phyloP scores from a whole-genome alignment of 1,284 basidiomycete species.

The Cutaneotrichosporon cutaneum region DNA sequence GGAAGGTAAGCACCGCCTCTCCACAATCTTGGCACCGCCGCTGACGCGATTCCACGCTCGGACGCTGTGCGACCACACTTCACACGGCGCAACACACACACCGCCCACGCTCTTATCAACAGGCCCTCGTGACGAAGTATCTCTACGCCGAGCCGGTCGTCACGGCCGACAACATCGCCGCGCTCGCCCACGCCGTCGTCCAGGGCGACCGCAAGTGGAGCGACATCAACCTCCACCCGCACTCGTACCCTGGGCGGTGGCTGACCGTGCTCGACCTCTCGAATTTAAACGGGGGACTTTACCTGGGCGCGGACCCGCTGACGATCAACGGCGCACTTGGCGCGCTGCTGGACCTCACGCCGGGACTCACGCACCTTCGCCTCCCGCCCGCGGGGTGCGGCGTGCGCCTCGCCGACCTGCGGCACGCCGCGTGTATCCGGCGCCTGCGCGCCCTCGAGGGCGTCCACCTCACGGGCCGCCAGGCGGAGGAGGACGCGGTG shows the following conservation, averaged over 20 bases:
- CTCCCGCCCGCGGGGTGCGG: slow-evolving; percentile 59
- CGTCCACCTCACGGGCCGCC: slow-evolving; percentile 55
- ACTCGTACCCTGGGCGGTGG: slow-evolving; percentile 79
- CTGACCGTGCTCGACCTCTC: slow-evolving; percentile 70
- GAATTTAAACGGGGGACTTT: slow-evolving; percentile 57
- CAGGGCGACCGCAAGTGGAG: slow-evolving; percentile 75
- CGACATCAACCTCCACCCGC: slow-evolving; percentile 75
- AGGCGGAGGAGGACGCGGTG: slow-evolving; percentile 47
- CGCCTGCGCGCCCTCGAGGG: slow-evolving; percentile 63
- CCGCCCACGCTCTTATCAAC: slow-evolving; percentile 3
- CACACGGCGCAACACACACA: background rate
- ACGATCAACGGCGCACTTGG: slow-evolving; percentile 24
- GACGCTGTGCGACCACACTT: background rate
- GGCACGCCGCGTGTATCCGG: slow-evolving; percentile 47
- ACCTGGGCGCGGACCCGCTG: slow-evolving; percentile 63
- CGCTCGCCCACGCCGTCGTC: slow-evolving; percentile 61
- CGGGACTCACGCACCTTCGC: slow-evolving; percentile 63
- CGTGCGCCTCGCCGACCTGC: slow-evolving; percentile 57
- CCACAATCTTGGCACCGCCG: background rate
- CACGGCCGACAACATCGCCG: slow-evolving; percentile 57
- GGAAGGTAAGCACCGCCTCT: slow-evolving; percentile 61
- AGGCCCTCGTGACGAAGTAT: slow-evolving; percentile 68
- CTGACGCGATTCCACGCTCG: slow-evolving; percentile 8
- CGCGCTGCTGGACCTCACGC: slow-evolving; percentile 65
- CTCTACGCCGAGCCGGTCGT: slow-evolving; percentile 64